A percentile compares a stretch with the other conserved stretches of the same genome.
These are phyloP conservation scores for Cadophora malorum DNA, from an alignment of 2,329 filamentous ascomycete species.

Conservation along the genomic window DNA sequence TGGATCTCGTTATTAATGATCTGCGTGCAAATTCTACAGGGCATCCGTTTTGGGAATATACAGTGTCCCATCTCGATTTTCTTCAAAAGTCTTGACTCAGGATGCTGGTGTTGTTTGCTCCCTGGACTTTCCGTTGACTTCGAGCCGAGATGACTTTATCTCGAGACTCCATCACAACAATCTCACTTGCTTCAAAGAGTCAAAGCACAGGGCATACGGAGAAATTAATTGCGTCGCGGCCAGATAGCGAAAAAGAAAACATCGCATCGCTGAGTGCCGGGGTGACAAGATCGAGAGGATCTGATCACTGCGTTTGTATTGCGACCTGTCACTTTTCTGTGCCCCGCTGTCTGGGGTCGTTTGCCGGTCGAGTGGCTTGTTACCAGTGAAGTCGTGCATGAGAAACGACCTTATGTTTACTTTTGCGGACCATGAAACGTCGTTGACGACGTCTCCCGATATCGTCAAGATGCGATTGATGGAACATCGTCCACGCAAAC, in stretches of 20 bases:
- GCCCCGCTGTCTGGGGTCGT: conserved; percentile 1
- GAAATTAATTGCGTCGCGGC: background rate
- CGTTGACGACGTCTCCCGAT: conserved; percentile 1
- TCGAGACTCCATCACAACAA: background rate
- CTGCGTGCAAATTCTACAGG: background rate
- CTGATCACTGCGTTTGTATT: background rate
- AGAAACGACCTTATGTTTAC: background rate
- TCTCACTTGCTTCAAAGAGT: background rate
- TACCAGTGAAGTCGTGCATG: conserved; percentile 4
- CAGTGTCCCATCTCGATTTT: background rate
- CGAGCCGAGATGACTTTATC: background rate
- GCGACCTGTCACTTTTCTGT: conserved; percentile 1
- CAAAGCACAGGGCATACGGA: background rate
- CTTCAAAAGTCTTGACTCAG: background rate
- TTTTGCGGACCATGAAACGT: conserved; percentile 6
- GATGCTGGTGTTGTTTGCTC: background rate
- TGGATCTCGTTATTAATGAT: conserved; percentile 2
- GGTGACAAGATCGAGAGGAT: conserved; percentile 7
- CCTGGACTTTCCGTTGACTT: background rate
- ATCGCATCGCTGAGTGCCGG: background rate
- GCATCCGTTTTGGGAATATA: conserved; percentile 6
- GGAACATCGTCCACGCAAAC: conserved; percentile 1
- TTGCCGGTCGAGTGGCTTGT: background rate
- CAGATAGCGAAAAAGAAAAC: background rate
- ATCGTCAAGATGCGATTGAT: background rate